Percentiles rank a stretch among this genome's conserved stretches.
These are phyloP conservation scores for Gamsiella multidivaricata DNA, from an alignment of 192 early-diverging fungal genomes.

Conservation along the genomic window DNA sequence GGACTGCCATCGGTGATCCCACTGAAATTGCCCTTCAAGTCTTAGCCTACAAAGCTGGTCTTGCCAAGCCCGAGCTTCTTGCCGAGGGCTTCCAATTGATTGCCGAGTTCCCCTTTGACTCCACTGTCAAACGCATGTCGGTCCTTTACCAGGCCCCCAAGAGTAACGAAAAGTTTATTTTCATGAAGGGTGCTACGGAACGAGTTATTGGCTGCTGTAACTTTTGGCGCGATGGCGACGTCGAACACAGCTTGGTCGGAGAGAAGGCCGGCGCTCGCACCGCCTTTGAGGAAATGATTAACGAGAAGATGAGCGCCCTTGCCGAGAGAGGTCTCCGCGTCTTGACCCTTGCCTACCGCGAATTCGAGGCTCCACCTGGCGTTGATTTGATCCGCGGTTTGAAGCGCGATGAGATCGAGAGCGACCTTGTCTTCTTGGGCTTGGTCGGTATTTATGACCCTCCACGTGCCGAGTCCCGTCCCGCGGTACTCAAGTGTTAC, in stretches of 20 bases:
- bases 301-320: conserved; percentile 66
- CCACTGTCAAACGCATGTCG: conserved; percentile 89
- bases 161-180: conserved; percentile 61
- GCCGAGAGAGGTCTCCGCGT: conserved; percentile 68
- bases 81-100: conserved; percentile 42
- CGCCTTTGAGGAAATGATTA: conserved; percentile 78
- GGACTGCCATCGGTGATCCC: conserved; percentile 86
- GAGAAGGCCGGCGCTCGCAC: conserved; percentile 60
- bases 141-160: conserved; percentile 65
- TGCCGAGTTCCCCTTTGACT: conserved; percentile 67
- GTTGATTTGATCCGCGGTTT: conserved; percentile 18
- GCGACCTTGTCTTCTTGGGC: conserved; percentile 82
- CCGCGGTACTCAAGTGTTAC: conserved; percentile 79
- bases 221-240: conserved; percentile 55
- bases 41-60: conserved; percentile 80
- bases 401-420: conserved; percentile 72
- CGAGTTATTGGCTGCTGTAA: conserved; percentile 79
- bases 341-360: conserved; percentile 81
- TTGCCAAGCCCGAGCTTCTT: conserved; percentile 73
- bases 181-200: conserved; percentile 94
- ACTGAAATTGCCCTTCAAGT: conserved; percentile 94
- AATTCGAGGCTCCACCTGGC: conserved; percentile 38
- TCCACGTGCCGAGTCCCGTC: conserved; percentile 74
- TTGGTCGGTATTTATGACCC: conserved; percentile 95
- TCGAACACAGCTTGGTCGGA: conserved; percentile 7